A percentile compares a stretch with the other conserved stretches of the same genome.
Conservation (phyloP, 2,329 filamentous ascomycete genomes). For the Grosmannia clavigera region DNA sequence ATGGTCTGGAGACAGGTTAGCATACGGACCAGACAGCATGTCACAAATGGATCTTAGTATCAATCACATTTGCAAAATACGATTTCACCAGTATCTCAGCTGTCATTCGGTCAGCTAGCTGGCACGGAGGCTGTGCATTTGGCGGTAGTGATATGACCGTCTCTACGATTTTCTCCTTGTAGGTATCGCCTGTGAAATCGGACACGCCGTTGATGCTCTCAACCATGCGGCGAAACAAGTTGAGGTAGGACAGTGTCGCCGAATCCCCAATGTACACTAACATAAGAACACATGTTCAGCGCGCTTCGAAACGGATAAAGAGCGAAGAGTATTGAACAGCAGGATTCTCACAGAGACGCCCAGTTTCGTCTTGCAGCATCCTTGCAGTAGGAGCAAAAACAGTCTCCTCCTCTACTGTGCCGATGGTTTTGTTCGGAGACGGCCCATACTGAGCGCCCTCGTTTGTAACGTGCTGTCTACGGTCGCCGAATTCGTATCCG, state of each 20-base stretch:
- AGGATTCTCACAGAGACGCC: slow-evolving; percentile 35
- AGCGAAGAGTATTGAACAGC: background rate
- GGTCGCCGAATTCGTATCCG: background rate
- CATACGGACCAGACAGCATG: background rate
- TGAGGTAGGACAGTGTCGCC: slow-evolving; percentile 47
- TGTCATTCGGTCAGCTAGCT: slow-evolving; percentile 39
- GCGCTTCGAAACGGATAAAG: background rate
- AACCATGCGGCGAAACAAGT: slow-evolving; percentile 48
- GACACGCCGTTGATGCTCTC: slow-evolving; percentile 40
- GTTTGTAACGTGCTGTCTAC: background rate
- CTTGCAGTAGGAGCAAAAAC: slow-evolving; percentile 40
- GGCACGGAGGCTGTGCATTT: slow-evolving; percentile 32
- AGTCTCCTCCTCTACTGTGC: slow-evolving; percentile 41
- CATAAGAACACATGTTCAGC: background rate
- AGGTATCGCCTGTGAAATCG: slow-evolving; percentile 45
- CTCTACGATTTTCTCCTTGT: slow-evolving; percentile 44
- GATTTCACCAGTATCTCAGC: slow-evolving; percentile 42
- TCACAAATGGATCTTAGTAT: background rate
- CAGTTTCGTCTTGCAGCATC: slow-evolving; percentile 47
- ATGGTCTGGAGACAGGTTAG: slow-evolving; percentile 30
- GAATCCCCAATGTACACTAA: slow-evolving; percentile 52
- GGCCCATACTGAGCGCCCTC: slow-evolving; percentile 13
- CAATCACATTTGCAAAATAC: slow-evolving; percentile 45
- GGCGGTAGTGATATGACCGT: slow-evolving; percentile 33
- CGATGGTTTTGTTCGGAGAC: slow-evolving; percentile 26